Evolutionary conservation across 2,329 filamentous ascomycete genomes (phyloP).

Genomic region (Aspergillus oerlinghausenensis): DNA sequence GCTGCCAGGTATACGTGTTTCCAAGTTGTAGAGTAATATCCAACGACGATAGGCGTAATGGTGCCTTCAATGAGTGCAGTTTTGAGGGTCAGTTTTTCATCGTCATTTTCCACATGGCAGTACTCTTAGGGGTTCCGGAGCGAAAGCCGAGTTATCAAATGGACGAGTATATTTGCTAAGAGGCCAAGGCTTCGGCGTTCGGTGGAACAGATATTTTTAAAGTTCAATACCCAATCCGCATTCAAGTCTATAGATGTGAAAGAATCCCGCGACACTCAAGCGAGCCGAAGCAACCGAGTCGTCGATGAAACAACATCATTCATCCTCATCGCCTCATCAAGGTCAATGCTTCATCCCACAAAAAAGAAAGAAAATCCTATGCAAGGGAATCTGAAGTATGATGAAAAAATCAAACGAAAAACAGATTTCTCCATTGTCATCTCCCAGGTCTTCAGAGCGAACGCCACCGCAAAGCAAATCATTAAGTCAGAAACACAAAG

Average conservation of each 20-base stretch:
- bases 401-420: conserved; percentile 7
- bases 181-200: not conserved
- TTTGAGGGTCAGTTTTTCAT: not conserved
- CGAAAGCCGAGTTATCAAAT: not conserved
- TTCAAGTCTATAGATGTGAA: conserved; percentile 20
- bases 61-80: not conserved
- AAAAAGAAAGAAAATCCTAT: conserved; percentile 17
- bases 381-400: conserved; percentile 17
- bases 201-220: not conserved
- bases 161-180: not conserved
- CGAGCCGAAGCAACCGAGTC: conserved; percentile 8
- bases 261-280: conserved; percentile 6
- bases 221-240: conserved; percentile 17
- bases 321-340: conserved; percentile 13
- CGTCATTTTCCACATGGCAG: not conserved
- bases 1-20: not conserved
- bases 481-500: conserved; percentile 21
- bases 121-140: not conserved
- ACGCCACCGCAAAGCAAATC: conserved; percentile 33
- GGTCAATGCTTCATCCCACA: conserved; percentile 10
- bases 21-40: not conserved
- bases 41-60: no score
- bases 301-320: conserved; percentile 3
- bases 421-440: conserved; percentile 21
- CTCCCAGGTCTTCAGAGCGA: conserved; percentile 29